Evolutionary conservation across 495 filamentous ascomycete genomes (phyloP), one percentile per base, ranked within the genome.

Genomic region (Hypoxylon subgilvum): DNA sequence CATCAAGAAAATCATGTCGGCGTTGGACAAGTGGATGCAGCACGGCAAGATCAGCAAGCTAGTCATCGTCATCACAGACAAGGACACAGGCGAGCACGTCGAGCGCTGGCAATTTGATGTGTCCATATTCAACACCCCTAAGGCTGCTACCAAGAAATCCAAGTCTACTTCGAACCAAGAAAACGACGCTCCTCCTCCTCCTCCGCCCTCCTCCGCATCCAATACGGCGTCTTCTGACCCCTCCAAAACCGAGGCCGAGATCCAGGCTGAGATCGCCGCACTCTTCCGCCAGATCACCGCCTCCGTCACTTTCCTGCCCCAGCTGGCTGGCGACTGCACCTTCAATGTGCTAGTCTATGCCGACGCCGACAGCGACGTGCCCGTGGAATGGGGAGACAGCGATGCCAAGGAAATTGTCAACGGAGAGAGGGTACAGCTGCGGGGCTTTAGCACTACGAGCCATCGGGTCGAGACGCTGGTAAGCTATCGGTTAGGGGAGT

Each of bases 271-370:
- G 70, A 97, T 98, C 65, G 91, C 94, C 65, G 86, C 90, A 10
- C 89, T 98, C 39, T 98, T 97, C 77, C 87, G 94, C 7, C 94
- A 98, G 72, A 96, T 98, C 71, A 98, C 94, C 0, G 94, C 95
- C 3, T 96, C 91, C 0, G 94, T 98, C 13, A 97, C 94, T 2
- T 97, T 98, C 71, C 82, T 98, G 3, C 94, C 94, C 0, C 91
- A 96, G 74, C 83, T 98, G 2, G 86, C 88, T 36, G 91, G 91
- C 22, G 86, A 93, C 65, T 98, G 93, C 81, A 97, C 95, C 9
- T 98, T 98, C 81, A 98, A 98, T 70, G 93, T 98, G 16, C 81
- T 98, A 18, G 94, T 98, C 3, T 98, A 98, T 69, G 95, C 94
- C 30, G 94, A 97, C 68, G 94, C 91, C 6, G 91, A 96, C 72